phyloP scores from a whole-genome alignment of 2,329 filamentous ascomycete species.

The Gyromitra esculenta region DNA sequence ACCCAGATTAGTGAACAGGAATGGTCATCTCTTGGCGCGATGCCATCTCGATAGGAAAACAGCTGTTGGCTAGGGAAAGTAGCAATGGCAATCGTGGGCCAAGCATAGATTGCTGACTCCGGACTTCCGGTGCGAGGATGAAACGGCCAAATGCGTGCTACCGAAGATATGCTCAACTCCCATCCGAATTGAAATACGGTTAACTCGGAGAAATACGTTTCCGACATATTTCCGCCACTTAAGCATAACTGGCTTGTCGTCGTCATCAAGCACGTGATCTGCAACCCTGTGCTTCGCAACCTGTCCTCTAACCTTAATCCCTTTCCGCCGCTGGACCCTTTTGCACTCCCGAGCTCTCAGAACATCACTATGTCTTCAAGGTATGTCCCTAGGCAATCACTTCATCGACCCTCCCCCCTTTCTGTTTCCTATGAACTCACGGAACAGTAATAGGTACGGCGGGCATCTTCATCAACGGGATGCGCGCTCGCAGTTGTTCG shows the following conservation, averaged over 20 bases:
- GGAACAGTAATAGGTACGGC: conserved; percentile 43
- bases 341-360: conserved; percentile 9
- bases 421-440: conserved; percentile 17
- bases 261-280: conserved; percentile 29
- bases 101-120: too few species aligned
- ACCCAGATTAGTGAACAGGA: background rate
- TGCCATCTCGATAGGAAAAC: background rate
- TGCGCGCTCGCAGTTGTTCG: conserved; percentile 62
- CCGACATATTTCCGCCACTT: background rate
- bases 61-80: background rate
- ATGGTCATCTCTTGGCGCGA: background rate
- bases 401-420: background rate
- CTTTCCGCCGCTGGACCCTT: conserved; percentile 5
- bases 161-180: background rate
- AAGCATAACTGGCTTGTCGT: background rate
- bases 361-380: conserved; percentile 42
- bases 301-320: conserved; percentile 47
- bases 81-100: background rate
- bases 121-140: background rate
- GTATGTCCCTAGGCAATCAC: background rate
- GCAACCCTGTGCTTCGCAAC: conserved; percentile 22
- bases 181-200: background rate
- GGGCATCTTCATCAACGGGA: conserved; percentile 60
- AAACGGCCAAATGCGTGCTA: background rate
- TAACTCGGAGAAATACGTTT: background rate